Percentiles rank a stretch among this genome's conserved stretches.
Evolutionary conservation across 352 stramenopile genomes (phyloP).

Genomic region (Globisporangium alternatum): DNA sequence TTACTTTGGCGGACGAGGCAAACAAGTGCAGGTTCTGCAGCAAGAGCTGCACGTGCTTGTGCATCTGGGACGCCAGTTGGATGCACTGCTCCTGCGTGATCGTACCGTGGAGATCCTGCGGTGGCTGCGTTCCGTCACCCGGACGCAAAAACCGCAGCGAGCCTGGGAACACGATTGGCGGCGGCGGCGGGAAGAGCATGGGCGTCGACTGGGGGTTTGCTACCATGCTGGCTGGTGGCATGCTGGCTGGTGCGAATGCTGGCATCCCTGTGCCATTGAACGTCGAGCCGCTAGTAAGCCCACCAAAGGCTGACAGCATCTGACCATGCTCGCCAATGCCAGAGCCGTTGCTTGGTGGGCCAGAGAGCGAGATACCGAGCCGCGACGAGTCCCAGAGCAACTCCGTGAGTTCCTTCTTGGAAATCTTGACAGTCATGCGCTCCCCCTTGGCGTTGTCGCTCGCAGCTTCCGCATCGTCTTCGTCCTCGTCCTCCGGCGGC

Average conservation of each 20-base stretch:
- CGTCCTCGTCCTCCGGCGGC: conserved; percentile 70
- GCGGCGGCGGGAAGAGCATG: conserved; percentile 3
- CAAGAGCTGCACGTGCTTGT: conserved; percentile 84
- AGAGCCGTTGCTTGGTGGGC: neutral
- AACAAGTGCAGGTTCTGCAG: conserved; percentile 71
- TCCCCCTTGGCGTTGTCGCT: conserved; percentile 18
- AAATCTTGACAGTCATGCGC: conserved; percentile 42
- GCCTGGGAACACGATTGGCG: neutral
- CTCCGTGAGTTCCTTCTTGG: conserved; percentile 80
- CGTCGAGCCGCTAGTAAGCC: neutral
- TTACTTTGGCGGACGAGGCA: conserved; percentile 4
- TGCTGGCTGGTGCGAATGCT: neutral
- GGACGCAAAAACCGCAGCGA: conserved; percentile 1
- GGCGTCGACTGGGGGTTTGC: neutral
- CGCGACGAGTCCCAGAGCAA: conserved; percentile 81
- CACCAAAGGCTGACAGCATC: neutral
- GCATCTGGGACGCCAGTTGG: conserved; percentile 83
- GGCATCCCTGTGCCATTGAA: neutral
- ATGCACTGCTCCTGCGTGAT: conserved; percentile 72
- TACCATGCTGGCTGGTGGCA: neutral
- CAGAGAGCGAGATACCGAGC: conserved; percentile 37
- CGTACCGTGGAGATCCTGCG: conserved; percentile 27
- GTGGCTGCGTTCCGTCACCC: neutral
- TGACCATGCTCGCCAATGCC: neutral
- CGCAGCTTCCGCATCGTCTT: conserved; percentile 60